Conservation (phyloP, 305 asterid species). For the Fraxinus paxiana region DNA sequence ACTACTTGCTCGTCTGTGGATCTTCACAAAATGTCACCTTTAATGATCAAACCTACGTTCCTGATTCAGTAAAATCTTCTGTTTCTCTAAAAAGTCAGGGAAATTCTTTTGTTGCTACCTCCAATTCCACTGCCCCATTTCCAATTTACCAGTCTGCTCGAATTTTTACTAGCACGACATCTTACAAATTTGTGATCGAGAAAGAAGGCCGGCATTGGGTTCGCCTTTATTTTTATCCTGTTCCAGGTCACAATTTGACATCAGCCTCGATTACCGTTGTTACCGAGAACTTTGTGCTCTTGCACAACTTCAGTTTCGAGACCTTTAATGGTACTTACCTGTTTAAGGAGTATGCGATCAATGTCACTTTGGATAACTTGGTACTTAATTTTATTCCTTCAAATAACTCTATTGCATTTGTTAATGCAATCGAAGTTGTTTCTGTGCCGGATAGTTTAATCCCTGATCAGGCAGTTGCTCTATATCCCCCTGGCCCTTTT, state of each 20-base stretch:
- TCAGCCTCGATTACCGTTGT: conserved; percentile 76
- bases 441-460: conserved; percentile 71
- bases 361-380: conserved; percentile 67
- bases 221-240: conserved; percentile 82
- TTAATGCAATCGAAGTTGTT: conserved; percentile 89
- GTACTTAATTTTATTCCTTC: conserved; percentile 64
- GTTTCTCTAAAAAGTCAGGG: conserved; percentile 49
- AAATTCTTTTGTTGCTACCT: conserved; percentile 46
- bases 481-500: conserved; percentile 49
- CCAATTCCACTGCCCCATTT: conserved; percentile 69
- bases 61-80: conserved; percentile 65
- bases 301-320: conserved; percentile 74
- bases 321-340: conserved; percentile 59
- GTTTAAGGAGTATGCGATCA: conserved; percentile 72
- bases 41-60: conserved; percentile 62
- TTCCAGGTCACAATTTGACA: conserved; percentile 60
- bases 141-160: conserved; percentile 75
- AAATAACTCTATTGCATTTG: conserved; percentile 69
- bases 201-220: conserved; percentile 81
- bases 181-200: conserved; percentile 57
- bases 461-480: conserved; percentile 55
- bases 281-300: conserved; percentile 71
- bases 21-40: conserved; percentile 72
- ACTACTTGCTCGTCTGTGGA: conserved; percentile 80
- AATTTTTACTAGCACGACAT: conserved; percentile 52